Evolutionary conservation across 1,284 basidiomycete genomes (phyloP).

Genomic region (Rhodotorula sp.): DNA sequence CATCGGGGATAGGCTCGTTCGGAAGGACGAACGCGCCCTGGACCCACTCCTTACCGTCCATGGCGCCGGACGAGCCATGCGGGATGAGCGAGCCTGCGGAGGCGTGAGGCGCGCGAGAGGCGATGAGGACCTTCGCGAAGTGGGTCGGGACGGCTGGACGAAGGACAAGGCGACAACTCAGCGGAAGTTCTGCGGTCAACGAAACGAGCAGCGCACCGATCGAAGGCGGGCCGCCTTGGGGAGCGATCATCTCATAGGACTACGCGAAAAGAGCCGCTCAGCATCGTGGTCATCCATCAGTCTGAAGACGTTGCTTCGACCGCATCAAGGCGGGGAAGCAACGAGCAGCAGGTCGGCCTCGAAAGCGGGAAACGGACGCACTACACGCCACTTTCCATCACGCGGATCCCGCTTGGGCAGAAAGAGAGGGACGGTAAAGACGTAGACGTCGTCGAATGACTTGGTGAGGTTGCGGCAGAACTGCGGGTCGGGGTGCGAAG

Average conservation of each 20-base stretch:
- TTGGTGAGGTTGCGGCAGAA: slow-evolving; percentile 87
- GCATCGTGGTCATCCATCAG: not conserved
- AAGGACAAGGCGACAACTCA: slow-evolving; percentile 50
- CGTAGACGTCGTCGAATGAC: slow-evolving; percentile 87
- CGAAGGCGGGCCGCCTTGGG: slow-evolving; percentile 50
- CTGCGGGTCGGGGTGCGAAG: slow-evolving; percentile 1
- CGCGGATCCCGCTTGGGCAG: slow-evolving; percentile 70
- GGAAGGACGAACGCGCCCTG: slow-evolving; percentile 93
- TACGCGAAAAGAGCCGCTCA: slow-evolving; percentile 47
- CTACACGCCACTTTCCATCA: slow-evolving; percentile 93
- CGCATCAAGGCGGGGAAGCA: not conserved
- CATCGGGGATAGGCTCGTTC: slow-evolving; percentile 82
- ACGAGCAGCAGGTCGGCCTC: too few species aligned
- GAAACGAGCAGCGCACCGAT: slow-evolving; percentile 55
- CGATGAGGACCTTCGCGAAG: slow-evolving; percentile 93
- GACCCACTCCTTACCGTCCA: slow-evolving; percentile 63
- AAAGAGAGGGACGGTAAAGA: slow-evolving; percentile 98
- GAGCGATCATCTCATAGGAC: slow-evolving; percentile 91
- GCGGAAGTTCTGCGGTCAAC: not conserved
- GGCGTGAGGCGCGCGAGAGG: slow-evolving; percentile 59
- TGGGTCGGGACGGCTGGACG: slow-evolving; percentile 88
- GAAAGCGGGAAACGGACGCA: slow-evolving; percentile 54
- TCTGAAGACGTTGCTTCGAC: too few species aligned
- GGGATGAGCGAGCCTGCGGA: slow-evolving; percentile 10
- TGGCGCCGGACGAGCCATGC: not conserved